A percentile compares a stretch with the other conserved stretches of the same genome.
phyloP scores from a whole-genome alignment of 345 rosid species.

The Gossypium longicalyx region DNA sequence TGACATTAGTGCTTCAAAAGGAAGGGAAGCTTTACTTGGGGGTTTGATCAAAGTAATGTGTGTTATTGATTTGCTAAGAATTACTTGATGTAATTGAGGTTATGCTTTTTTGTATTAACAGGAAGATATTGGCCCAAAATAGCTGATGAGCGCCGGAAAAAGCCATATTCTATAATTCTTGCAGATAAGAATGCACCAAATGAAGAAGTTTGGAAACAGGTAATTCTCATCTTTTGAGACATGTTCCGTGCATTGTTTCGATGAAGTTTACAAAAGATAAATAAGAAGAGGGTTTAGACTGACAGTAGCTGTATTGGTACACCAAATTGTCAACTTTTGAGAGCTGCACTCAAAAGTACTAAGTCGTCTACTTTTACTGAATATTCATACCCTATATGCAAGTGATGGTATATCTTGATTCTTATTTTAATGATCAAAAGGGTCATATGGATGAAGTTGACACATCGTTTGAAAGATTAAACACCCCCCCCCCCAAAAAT shows the following conservation, averaged over 20 bases:
- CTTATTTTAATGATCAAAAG: background rate
- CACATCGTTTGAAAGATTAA: background rate
- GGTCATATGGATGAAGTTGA: background rate
- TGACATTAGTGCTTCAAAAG: background rate
- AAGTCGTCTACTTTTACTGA: background rate
- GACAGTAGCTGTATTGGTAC: background rate
- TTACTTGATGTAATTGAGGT: background rate
- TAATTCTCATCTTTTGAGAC: constrained; percentile 23
- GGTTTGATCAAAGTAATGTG: background rate
- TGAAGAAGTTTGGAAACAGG: constrained; percentile 99
- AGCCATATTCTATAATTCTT: constrained; percentile 80
- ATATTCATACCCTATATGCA: background rate
- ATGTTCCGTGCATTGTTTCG: background rate
- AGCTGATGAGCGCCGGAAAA: constrained; percentile 64
- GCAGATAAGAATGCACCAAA: constrained; percentile 99
- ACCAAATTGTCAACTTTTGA: background rate
- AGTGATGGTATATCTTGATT: background rate
- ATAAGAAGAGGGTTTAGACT: background rate
- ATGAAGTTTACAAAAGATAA: background rate
- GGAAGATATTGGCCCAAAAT: constrained; percentile 89
- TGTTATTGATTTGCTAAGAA: background rate
- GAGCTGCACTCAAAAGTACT: background rate
- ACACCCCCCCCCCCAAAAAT: background rate
- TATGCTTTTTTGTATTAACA: constrained; percentile 22
- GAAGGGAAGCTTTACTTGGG: background rate